Percentiles rank a stretch among this genome's conserved stretches.
phyloP scores from a whole-genome alignment of 768 basidiomycete species.

The Termitomyces sp. region DNA sequence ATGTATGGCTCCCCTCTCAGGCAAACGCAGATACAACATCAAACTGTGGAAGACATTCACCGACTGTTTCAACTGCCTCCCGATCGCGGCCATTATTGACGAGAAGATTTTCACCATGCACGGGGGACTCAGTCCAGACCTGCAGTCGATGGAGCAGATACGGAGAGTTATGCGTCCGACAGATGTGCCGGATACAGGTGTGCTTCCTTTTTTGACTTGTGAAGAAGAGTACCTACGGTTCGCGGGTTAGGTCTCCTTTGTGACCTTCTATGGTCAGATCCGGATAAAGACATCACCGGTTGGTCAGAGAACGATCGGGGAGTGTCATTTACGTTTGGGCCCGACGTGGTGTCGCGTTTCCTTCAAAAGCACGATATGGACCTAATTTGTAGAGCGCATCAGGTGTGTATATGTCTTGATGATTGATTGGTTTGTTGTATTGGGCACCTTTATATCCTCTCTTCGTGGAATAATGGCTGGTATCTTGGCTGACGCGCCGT shows the following conservation, averaged over 20 bases:
- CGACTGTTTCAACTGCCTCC: conserved; percentile 99
- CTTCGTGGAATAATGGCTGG: conserved; percentile 2
- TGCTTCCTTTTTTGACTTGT: conserved; percentile 17
- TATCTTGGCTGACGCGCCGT: conserved; percentile 1
- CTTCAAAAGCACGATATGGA: conserved; percentile 99
- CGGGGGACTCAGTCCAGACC: conserved; percentile 92
- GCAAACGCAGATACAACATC: conserved; percentile 99
- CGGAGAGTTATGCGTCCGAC: conserved; percentile 98
- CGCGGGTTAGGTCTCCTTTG: conserved; percentile 72
- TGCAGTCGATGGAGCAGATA: conserved; percentile 99
- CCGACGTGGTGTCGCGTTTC: conserved; percentile 97
- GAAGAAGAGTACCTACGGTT: conserved; percentile 1
- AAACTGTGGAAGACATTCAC: conserved; percentile 99
- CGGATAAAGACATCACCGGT: conserved; percentile 98
- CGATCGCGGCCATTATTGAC: conserved; percentile 99
- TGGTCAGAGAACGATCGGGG: conserved; percentile 99
- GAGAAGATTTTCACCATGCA: conserved; percentile 99
- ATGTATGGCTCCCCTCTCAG: conserved; percentile 33
- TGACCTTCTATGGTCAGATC: conserved; percentile 98
- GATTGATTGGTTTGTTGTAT: background rate
- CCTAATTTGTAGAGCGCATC: conserved; percentile 96
- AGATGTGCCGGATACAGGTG: conserved; percentile 97
- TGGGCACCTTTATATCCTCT: background rate
- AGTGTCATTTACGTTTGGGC: conserved; percentile 98
- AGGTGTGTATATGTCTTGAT: conserved; percentile 49